These are phyloP conservation scores for Akanthomyces muscarius DNA, from an alignment of 2,329 filamentous ascomycete genomes.

Conservation along the genomic window DNA sequence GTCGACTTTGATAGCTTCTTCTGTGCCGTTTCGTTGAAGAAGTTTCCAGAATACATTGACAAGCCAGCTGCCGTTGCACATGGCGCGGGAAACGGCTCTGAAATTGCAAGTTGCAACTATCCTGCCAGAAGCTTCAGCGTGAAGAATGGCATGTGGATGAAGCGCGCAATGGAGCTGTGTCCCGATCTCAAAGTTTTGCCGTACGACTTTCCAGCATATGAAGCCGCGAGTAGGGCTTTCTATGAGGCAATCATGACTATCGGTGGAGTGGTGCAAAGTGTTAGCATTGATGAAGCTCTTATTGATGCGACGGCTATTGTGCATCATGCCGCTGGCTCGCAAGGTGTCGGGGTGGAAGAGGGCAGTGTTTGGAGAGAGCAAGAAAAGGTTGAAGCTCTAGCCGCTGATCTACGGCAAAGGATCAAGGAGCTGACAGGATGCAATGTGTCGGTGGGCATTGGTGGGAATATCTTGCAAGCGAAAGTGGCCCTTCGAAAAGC, in stretches of 20 bases:
- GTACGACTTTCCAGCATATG: conserved; percentile 93
- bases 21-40: conserved; percentile 82
- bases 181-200: conserved; percentile 84
- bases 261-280: conserved; percentile 85
- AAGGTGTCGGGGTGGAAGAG: conserved; percentile 60
- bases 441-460: conserved; percentile 88
- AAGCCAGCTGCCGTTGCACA: conserved; percentile 90
- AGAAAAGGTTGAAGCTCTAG: conserved; percentile 67
- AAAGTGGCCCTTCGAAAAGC: conserved; percentile 87
- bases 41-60: conserved; percentile 66
- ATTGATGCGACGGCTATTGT: conserved; percentile 76
- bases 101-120: conserved; percentile 98
- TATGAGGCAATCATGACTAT: conserved; percentile 78
- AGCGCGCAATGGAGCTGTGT: conserved; percentile 75
- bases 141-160: conserved; percentile 99
- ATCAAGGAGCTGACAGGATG: conserved; percentile 76
- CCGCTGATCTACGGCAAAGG: conserved; percentile 59
- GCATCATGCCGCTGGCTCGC: conserved; percentile 59
- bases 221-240: conserved; percentile 83
- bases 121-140: conserved; percentile 79
- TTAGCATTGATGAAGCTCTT: conserved; percentile 93
- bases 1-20: conserved; percentile 99
- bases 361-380: conserved; percentile 74
- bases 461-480: conserved; percentile 82
- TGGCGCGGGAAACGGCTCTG: conserved; percentile 76